Percentiles rank a stretch among this genome's conserved stretches.
phyloP scores from a whole-genome alignment of 2,329 filamentous ascomycete genomes.

The Aspergillus novofumigatus region DNA sequence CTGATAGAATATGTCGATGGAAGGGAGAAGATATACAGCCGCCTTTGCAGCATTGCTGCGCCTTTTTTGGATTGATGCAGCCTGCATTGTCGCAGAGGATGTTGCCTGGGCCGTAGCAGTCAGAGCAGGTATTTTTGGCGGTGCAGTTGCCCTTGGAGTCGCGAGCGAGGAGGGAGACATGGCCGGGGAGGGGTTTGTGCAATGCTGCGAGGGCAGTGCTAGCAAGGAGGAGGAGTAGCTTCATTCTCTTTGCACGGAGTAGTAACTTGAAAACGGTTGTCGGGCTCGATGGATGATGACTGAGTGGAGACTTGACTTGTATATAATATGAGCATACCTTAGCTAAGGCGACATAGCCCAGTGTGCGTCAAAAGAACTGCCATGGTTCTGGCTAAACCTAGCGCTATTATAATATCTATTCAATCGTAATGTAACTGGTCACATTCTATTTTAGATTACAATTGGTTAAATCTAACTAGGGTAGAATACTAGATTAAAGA shows the following conservation, averaged over 20 bases:
- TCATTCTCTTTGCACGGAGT: neutral
- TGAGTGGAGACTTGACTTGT: no score
- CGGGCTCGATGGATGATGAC: no score
- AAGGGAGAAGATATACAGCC: neutral
- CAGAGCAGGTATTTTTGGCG: neutral
- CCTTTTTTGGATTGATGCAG: constrained; percentile 7
- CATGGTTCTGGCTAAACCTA: no score
- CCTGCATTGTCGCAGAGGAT: constrained; percentile 6
- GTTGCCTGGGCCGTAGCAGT: constrained; percentile 7
- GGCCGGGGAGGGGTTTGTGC: neutral
- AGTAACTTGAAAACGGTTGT: no score
- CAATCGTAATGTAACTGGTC: no score
- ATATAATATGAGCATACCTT: no score
- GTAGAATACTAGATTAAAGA: no score
- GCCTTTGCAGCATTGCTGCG: constrained; percentile 5
- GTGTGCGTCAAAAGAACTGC: no score
- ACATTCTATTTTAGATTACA: no score
- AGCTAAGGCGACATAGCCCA: no score
- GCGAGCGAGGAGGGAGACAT: neutral
- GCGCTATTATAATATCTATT: no score
- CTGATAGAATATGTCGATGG: neutral
- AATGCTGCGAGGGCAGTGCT: neutral
- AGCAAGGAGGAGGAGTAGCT: neutral
- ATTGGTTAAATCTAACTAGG: no score
- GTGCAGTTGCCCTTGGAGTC: neutral